phyloP scores from a whole-genome alignment of 352 stramenopile species.

The Pythium rishiriense region DNA sequence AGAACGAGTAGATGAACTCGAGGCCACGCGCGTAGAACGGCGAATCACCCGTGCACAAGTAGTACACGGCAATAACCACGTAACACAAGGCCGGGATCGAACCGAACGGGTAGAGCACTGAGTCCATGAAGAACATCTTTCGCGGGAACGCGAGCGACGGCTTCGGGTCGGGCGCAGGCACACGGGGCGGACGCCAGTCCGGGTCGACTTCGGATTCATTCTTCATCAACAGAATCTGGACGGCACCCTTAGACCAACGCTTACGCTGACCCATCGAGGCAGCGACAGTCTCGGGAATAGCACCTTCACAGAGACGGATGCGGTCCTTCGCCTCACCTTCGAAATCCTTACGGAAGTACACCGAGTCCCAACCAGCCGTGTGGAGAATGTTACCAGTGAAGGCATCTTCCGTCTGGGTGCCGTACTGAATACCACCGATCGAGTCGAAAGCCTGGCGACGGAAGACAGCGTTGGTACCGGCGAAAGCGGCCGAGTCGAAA shows the following conservation, averaged over 20 bases:
- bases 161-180: slow-evolving; percentile 82
- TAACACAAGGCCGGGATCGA: slow-evolving; percentile 86
- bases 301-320: slow-evolving; percentile 84
- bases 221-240: slow-evolving; percentile 90
- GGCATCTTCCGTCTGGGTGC: slow-evolving; percentile 90
- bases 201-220: slow-evolving; percentile 89
- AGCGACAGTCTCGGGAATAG: slow-evolving; percentile 82
- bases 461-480: slow-evolving; percentile 89
- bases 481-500: slow-evolving; percentile 87
- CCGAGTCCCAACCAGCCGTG: slow-evolving; percentile 81
- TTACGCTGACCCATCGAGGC: slow-evolving; percentile 85
- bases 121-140: slow-evolving; percentile 92
- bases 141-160: slow-evolving; percentile 76
- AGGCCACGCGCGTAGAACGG: slow-evolving; percentile 84
- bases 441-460: slow-evolving; percentile 88
- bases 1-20: slow-evolving; percentile 86
- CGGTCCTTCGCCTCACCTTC: slow-evolving; percentile 84
- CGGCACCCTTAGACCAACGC: slow-evolving; percentile 87
- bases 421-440: slow-evolving; percentile 89
- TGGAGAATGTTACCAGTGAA: slow-evolving; percentile 87
- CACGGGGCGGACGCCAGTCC: slow-evolving; percentile 81
- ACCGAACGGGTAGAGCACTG: slow-evolving; percentile 87
- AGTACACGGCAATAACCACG: slow-evolving; percentile 84
- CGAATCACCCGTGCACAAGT: slow-evolving; percentile 80
- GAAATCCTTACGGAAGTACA: slow-evolving; percentile 91